Percentiles rank a stretch among this genome's conserved stretches.
These are phyloP conservation scores for Suillus sp. DNA, from an alignment of 768 basidiomycete genomes.

Conservation along the genomic window DNA sequence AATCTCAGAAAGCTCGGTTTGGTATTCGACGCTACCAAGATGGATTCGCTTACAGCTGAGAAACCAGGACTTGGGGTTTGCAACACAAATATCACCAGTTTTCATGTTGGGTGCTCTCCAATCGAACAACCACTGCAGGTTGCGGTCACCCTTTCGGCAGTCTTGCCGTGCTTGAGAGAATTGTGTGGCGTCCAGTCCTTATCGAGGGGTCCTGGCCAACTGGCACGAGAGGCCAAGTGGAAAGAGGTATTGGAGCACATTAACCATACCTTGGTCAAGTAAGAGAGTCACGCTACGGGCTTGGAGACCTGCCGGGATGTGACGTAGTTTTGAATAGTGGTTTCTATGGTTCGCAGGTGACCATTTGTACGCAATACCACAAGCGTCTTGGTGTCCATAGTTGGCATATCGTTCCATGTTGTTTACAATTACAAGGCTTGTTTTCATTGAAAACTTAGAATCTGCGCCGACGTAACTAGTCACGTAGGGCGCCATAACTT, in stretches of 20 bases:
- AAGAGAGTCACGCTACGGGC: neutral
- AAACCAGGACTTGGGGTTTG: neutral
- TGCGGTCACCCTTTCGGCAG: neutral
- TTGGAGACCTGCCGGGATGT: neutral
- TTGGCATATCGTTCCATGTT: neutral
- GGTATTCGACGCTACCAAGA: conserved; percentile 2
- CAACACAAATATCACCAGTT: neutral
- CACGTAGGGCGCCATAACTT: neutral
- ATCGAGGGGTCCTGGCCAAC: neutral
- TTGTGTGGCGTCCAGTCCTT: neutral
- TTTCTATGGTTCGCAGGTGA: neutral
- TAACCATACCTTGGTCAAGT: neutral
- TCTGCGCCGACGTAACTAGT: neutral
- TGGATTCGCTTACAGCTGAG: neutral
- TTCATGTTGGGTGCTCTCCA: neutral
- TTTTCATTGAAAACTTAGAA: neutral
- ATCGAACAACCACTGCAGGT: neutral
- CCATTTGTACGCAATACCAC: neutral
- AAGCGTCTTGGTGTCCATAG: too few species aligned
- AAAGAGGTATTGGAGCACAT: neutral
- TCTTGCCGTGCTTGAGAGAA: neutral
- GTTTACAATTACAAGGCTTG: neutral
- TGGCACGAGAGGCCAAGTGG: neutral
- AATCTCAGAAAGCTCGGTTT: conserved; percentile 2
- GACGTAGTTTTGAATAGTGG: neutral